Percentiles rank a stretch among this genome's conserved stretches.
phyloP scores from a whole-genome alignment of 768 basidiomycete genomes.

The Boletus pseudo-olivaceus region DNA sequence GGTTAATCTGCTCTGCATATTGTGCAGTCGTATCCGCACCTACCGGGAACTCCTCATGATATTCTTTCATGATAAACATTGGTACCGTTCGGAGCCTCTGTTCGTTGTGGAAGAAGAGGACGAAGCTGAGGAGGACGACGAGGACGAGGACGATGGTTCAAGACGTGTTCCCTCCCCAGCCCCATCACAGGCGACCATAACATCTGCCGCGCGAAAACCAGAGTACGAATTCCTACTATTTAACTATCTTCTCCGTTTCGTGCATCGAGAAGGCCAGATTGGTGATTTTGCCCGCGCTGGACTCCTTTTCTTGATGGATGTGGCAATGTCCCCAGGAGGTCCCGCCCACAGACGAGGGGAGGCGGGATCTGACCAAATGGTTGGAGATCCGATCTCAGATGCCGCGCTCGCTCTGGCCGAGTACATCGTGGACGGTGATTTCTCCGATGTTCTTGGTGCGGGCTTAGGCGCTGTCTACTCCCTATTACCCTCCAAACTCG shows the following conservation, averaged over 20 bases:
- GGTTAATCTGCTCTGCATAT: constrained; percentile 86
- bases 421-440: constrained; percentile 95
- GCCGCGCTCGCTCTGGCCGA: constrained; percentile 86
- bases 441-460: constrained; percentile 94
- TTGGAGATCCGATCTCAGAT: constrained; percentile 71
- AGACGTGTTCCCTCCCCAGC: constrained; percentile 50
- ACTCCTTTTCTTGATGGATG: constrained; percentile 90
- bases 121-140: constrained; percentile 61
- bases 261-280: constrained; percentile 89
- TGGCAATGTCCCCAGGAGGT: constrained; percentile 84
- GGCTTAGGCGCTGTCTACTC: constrained; percentile 93
- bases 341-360: constrained; percentile 41
- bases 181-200: constrained; percentile 57
- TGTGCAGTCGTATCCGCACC: constrained; percentile 89
- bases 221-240: constrained; percentile 96
- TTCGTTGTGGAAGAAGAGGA: constrained; percentile 76
- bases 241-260: constrained; percentile 92
- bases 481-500: constrained; percentile 81
- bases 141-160: constrained; percentile 29
- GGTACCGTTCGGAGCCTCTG: constrained; percentile 74
- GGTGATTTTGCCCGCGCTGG: constrained; percentile 94
- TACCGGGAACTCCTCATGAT: constrained; percentile 91
- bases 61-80: constrained; percentile 94
- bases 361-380: constrained; percentile 12
- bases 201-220: constrained; percentile 58